phyloP scores from a whole-genome alignment of 2,329 filamentous ascomycete genomes.

The Penicillium thymicola region DNA sequence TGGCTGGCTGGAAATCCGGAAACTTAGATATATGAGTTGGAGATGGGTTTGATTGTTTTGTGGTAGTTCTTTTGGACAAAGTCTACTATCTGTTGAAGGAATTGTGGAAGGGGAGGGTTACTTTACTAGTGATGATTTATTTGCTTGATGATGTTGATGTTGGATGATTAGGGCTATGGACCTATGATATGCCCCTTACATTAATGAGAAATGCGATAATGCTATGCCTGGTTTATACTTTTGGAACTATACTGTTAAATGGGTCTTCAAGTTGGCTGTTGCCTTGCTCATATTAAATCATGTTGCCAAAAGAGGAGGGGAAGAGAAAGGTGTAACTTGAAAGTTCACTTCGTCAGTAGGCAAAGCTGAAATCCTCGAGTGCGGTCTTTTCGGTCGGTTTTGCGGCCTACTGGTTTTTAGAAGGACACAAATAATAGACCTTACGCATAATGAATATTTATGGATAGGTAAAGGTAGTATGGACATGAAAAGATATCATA shows the following conservation, averaged over 20 bases:
- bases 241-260: neutral
- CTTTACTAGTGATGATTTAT: neutral
- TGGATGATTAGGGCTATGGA: conserved; percentile 6
- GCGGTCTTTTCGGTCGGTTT: neutral
- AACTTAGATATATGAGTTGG: neutral
- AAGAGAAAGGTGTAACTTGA: neutral
- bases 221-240: neutral
- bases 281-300: neutral
- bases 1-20: neutral
- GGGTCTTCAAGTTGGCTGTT: neutral
- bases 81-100: neutral
- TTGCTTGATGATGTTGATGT: conserved; percentile 3
- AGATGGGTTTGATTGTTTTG: neutral
- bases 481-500: neutral
- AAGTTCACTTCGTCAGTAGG: neutral
- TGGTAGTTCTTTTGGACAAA: neutral
- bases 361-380: neutral
- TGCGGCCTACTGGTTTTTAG: neutral
- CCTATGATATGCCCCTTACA: conserved; percentile 2
- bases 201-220: conserved; percentile 15
- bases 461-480: neutral
- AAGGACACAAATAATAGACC: neutral
- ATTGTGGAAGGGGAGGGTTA: neutral
- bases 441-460: neutral
- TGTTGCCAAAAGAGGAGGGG: neutral